Conservation (phyloP, 805 yeast species). For the Pichia pseudocactophila region DNA sequence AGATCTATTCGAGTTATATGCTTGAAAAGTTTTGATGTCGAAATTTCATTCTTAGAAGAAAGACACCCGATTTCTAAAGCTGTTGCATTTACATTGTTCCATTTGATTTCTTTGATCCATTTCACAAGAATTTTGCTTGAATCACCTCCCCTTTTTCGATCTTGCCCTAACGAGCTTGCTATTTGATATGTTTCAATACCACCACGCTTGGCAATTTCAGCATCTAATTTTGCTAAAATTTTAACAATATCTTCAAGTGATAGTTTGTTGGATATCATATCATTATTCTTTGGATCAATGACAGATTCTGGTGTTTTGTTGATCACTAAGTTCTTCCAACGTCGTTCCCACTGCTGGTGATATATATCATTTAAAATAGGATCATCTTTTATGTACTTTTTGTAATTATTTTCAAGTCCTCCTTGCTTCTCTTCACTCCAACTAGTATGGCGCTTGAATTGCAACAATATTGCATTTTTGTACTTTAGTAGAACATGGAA, state of each 20-base stretch:
- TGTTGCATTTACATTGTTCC: constrained; percentile 3
- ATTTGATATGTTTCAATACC: constrained; percentile 73
- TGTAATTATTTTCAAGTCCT: constrained; percentile 11
- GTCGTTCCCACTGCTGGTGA: constrained; percentile 5
- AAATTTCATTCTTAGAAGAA: constrained; percentile 56
- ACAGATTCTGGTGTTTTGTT: constrained; percentile 18
- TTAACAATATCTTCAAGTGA: constrained; percentile 14
- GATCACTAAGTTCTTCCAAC: constrained; percentile 14
- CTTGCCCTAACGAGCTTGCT: constrained; percentile 84
- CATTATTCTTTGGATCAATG: constrained; percentile 3
- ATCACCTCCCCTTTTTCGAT: constrained; percentile 75
- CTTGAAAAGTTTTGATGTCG: constrained; percentile 46
- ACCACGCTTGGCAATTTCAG: constrained; percentile 56
- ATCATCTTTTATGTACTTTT: constrained; percentile 9
- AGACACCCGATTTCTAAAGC: constrained; percentile 85
- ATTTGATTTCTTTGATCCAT: constrained; percentile 39
- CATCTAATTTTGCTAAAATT: constrained; percentile 46
- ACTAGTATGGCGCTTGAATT: background rate
- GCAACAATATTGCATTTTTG: constrained; percentile 31
- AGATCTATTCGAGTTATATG: constrained; percentile 62
- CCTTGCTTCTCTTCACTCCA: background rate
- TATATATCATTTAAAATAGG: constrained; percentile 8
- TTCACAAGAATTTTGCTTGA: constrained; percentile 73
- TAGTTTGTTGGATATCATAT: constrained; percentile 1
- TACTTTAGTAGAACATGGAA: constrained; percentile 65